These are phyloP conservation scores for Rhodotorula taiwanensis DNA, from an alignment of 768 basidiomycete species.

Conservation along the genomic window DNA sequence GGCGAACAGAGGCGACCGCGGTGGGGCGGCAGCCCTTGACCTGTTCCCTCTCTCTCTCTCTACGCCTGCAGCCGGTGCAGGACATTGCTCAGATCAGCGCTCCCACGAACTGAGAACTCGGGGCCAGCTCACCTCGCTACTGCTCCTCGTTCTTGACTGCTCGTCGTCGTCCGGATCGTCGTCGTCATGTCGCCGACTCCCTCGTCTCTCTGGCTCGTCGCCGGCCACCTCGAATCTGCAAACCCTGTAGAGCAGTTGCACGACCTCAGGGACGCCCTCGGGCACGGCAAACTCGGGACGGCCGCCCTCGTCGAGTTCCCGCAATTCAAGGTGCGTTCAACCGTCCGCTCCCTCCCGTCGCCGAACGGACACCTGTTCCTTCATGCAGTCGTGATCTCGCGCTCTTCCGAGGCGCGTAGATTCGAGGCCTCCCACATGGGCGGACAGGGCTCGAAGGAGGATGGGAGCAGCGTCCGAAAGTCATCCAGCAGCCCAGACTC, in stretches of 20 bases:
- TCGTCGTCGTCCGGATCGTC: background rate
- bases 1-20: no score
- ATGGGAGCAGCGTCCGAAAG: no score
- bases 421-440: no score
- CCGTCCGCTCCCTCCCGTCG: background rate
- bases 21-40: no score
- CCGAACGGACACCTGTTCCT: background rate
- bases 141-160: background rate
- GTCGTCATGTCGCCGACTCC: background rate
- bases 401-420: no score
- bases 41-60: no score
- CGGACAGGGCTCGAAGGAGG: no score
- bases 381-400: background rate
- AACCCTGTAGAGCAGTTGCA: constrained; percentile 33
- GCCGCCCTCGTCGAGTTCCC: constrained; percentile 21
- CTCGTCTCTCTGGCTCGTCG: constrained; percentile 34
- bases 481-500: no score
- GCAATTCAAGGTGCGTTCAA: constrained; percentile 30
- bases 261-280: constrained; percentile 29
- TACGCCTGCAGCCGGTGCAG: no score
- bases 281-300: constrained; percentile 26
- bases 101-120: no score
- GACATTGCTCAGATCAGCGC: no score
- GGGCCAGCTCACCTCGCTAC: background rate
- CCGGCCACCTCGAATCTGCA: constrained; percentile 20